A percentile compares a stretch with the other conserved stretches of the same genome.
Evolutionary conservation across 441 rosid genomes (phyloP).

Genomic region (Populus hybrid): DNA sequence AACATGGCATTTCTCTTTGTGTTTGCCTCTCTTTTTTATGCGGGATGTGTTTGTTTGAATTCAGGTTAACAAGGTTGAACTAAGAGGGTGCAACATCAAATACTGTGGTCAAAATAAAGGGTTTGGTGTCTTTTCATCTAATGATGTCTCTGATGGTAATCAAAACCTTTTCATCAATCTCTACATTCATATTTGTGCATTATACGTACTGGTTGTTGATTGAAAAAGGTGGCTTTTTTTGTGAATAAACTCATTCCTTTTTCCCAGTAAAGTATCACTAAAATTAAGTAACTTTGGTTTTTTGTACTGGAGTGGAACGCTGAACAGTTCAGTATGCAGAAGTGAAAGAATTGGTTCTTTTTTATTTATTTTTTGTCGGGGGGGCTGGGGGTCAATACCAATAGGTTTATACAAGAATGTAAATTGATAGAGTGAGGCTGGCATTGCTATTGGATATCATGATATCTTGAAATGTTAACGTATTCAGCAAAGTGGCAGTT

Average conservation of each 20-base stretch:
- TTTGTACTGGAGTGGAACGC: no score
- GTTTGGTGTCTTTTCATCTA: conserved; percentile 60
- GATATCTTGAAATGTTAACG: not conserved
- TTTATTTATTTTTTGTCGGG: no score
- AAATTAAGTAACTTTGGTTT: not conserved
- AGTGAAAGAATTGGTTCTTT: not conserved
- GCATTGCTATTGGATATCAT: not conserved
- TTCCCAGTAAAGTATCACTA: not conserved
- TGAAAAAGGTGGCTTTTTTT: not conserved
- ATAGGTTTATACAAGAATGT: not conserved
- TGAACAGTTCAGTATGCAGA: not conserved
- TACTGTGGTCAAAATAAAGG: conserved; percentile 63
- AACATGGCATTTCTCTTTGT: not conserved
- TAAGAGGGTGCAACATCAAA: conserved; percentile 68
- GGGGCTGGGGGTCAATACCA: not conserved
- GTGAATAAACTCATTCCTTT: no score
- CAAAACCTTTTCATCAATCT: not conserved
- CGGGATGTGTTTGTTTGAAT: not conserved
- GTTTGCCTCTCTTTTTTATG: not conserved
- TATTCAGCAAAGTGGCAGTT: not conserved
- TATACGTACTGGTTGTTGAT: not conserved
- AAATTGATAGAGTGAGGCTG: not conserved
- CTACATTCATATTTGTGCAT: not conserved
- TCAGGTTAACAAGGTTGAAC: conserved; percentile 71
- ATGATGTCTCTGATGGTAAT: conserved; percentile 47